Evolutionary conservation across 2,329 filamentous ascomycete species (phyloP), one percentile per base, ranked within the genome.

Genomic region (Neophaeococcomyces mojaviensis): DNA sequence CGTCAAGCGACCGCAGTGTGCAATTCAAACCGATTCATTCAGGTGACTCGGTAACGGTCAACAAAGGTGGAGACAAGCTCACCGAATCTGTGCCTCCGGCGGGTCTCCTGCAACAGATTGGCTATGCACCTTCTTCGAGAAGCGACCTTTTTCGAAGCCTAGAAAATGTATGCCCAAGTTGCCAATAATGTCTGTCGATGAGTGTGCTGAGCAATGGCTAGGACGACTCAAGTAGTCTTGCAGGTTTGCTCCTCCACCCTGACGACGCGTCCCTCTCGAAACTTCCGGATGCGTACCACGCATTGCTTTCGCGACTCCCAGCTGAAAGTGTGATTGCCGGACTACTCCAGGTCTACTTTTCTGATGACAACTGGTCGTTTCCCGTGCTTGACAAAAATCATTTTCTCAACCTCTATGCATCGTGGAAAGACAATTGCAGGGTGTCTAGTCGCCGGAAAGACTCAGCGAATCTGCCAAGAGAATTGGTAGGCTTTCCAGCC

Each of bases 401-500:
- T n/a, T 35, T 48, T 10, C 20, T 12, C 26, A 33, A 18, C 15
- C 13, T 44, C 13, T 44, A 48, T 30, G 26, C 10, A 12, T 15
- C 39, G 3, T 48, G 32, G 39, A 16, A 22, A 5, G 19, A 10
- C 28, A 4, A 18, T 12, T 38, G 33, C 4, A 5, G 20, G n/a
- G 33, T 32, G 15, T 26, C 20, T 10, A 26, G 33, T 22, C 4
- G 34, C 13, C 30, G 31, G 13, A 19, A 33, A 13, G 32, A 20
- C 19, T 15, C 30, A 19, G 26, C 35, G 10, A 20, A 24, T 22
- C 18, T 19, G 3, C 24, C 20, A 19, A 16, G 34, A 24, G 46
- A 44, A 36, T 15, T 49, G 15, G 24, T 35, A n/a, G 19, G 34
- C 15, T 45, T 49, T 22, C 46, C 46, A 6, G 46, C 46, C 16